Base-by-base conservation (phyloP, 2,329 filamentous ascomycete genomes). In the Didymella lethalis region DNA sequence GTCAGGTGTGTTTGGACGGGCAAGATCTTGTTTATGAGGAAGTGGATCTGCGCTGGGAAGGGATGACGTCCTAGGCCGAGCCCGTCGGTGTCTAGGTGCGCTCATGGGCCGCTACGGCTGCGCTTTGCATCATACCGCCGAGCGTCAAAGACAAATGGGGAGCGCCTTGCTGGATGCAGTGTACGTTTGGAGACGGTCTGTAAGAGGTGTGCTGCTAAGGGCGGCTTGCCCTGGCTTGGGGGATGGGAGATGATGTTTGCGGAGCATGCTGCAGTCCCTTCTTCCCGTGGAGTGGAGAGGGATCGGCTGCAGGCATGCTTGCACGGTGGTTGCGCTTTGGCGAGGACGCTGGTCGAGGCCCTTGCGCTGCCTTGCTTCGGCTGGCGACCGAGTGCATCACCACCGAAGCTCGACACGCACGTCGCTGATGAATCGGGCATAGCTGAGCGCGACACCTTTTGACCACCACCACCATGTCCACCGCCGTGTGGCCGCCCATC, bases 401-500 rank as follows among this genome's bases (percentile, higher is more conserved):
- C 20, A 20, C 29, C 29, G 8, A 31, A 31, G 29, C 8, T 31
- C 18, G 18, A 18, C 18, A 18, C 7, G 8, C 29, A 31, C 2
- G 18, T 23, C 8, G 38, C 7, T 40, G 7, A 8, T 23, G 36
- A n/a, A 40, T 36, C n/a, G 36, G 38, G 20, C 3, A 10, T 25
- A 41, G 38, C 20, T 41, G 20, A 41, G 8, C 36, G 36, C 16
- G 34, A 38, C 34, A 38, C 34, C 5, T 14, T 7, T 7, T 40
- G n/a, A 14, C 2, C 18, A 18, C 18, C 18, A 18, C 18, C 18
- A 18, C 46, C 67, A 88, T 89, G 86, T 85, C 86, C 18, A 85
- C 86, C 43, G 83, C 84, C 73, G 81, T 86, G 52, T 88, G 86
- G 79, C 86, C 86, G 58, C 82, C 84, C 52, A 80, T 87, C 38